These are phyloP conservation scores for Russula virescens DNA, from an alignment of 768 basidiomycete genomes.

Conservation along the genomic window DNA sequence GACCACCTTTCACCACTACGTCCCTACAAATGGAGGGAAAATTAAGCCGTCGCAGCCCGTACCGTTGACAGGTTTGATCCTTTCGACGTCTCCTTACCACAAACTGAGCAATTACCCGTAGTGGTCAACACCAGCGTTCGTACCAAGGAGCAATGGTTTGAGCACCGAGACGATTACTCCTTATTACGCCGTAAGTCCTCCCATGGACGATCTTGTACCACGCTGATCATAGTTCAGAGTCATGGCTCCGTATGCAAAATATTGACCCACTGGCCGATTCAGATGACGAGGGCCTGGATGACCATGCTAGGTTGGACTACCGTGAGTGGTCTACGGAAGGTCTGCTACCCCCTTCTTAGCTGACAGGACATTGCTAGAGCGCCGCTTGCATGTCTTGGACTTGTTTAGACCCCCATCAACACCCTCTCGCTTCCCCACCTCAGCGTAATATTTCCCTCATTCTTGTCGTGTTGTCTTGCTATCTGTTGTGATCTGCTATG, in stretches of 20 bases:
- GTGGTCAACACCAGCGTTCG: conserved; percentile 19
- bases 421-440: conserved; percentile 15
- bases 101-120: background rate
- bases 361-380: conserved; percentile 13
- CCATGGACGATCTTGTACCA: background rate
- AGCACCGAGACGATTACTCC: conserved; percentile 29
- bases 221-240: conserved; percentile 42
- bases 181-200: conserved; percentile 40
- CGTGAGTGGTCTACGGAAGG: conserved; percentile 37
- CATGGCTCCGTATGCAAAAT: conserved; percentile 60
- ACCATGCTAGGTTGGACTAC: conserved; percentile 59
- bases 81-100: background rate
- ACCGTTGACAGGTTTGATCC: conserved; percentile 19
- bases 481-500: background rate
- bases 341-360: background rate
- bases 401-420: conserved; percentile 13
- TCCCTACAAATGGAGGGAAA: conserved; percentile 22
- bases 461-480: background rate
- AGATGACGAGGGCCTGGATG: conserved; percentile 64
- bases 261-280: conserved; percentile 67
- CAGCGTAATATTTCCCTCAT: conserved; percentile 1
- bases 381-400: conserved; percentile 23
- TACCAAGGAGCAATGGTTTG: conserved; percentile 12
- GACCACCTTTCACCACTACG: conserved; percentile 26
- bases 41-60: conserved; percentile 7